Evolutionary conservation across 2,329 filamentous ascomycete species (phyloP).

Genomic region (Aspergillus brunneoviolaceus): DNA sequence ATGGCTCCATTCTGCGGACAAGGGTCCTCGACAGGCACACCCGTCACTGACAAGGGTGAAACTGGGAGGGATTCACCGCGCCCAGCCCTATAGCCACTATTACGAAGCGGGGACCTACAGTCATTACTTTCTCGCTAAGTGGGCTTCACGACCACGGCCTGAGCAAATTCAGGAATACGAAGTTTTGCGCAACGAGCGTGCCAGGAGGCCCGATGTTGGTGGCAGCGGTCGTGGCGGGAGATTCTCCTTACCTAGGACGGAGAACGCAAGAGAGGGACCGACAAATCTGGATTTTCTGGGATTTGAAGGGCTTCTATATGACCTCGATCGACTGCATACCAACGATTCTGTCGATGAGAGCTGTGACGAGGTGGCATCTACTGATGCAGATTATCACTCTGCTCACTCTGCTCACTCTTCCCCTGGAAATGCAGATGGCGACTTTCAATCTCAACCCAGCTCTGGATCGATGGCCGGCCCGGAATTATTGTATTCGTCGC

Average conservation of each 20-base stretch:
- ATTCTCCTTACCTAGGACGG: too few relatives aligned
- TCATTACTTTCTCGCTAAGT: conserved; percentile 10
- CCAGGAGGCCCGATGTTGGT: too few relatives aligned
- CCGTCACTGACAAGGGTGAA: conserved; percentile 30
- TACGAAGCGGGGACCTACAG: conserved; percentile 22
- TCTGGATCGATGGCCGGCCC: neutral
- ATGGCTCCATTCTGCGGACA: conserved; percentile 32
- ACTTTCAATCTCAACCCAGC: neutral
- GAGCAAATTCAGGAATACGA: conserved; percentile 1
- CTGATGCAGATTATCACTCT: too few relatives aligned
- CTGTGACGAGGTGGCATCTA: neutral
- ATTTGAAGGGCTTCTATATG: neutral
- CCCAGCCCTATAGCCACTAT: conserved; percentile 42
- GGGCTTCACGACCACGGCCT: neutral
- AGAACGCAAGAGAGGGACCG: too few relatives aligned
- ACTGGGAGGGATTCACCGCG: conserved; percentile 46
- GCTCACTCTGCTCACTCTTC: neutral
- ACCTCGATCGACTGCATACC: neutral
- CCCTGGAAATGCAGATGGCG: neutral
- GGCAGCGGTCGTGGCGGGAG: too few relatives aligned
- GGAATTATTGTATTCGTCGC: neutral
- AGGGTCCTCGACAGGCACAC: neutral
- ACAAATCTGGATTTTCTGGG: neutral
- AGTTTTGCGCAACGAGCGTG: neutral
- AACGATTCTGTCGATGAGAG: neutral